Evolutionary conservation across 352 stramenopile genomes (phyloP).

Genomic region (Phytophthora gonapodyides): DNA sequence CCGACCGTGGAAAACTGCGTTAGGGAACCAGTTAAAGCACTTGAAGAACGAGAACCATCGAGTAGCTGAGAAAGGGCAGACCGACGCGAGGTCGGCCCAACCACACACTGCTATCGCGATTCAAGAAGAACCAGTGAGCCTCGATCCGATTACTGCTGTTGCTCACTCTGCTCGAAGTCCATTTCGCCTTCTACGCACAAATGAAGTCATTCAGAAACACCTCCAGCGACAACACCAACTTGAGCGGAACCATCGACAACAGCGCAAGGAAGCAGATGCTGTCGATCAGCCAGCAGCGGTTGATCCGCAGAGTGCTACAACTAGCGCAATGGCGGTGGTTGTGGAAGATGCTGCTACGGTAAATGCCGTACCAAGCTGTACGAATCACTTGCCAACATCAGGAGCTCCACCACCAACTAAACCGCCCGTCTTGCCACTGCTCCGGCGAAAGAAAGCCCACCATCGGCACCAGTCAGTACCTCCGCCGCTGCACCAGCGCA

Average conservation of each 20-base stretch:
- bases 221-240: conserved; percentile 8
- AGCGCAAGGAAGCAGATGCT: not conserved
- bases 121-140: conserved; percentile 12
- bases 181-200: conserved; percentile 17
- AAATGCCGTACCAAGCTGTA: not conserved
- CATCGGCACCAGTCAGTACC: conserved; percentile 22
- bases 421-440: conserved; percentile 13
- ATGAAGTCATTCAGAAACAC: conserved; percentile 23
- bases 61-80: conserved; percentile 4
- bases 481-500: conserved; percentile 15
- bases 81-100: conserved; percentile 1
- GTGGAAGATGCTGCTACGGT: not conserved
- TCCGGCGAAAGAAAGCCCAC: conserved; percentile 27
- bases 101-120: conserved; percentile 25
- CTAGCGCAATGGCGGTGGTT: not conserved
- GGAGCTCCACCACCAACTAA: not conserved
- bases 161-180: conserved; percentile 6
- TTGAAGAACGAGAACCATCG: conserved; percentile 13
- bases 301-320: not conserved
- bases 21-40: conserved; percentile 30
- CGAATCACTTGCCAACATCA: not conserved
- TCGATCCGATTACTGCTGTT: not conserved
- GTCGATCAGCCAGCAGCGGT: not conserved
- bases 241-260: conserved; percentile 8
- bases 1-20: conserved; percentile 30